Conservation (phyloP, 164 flowering plant genomes). For the Tetrastigma voinierianum region DNA sequence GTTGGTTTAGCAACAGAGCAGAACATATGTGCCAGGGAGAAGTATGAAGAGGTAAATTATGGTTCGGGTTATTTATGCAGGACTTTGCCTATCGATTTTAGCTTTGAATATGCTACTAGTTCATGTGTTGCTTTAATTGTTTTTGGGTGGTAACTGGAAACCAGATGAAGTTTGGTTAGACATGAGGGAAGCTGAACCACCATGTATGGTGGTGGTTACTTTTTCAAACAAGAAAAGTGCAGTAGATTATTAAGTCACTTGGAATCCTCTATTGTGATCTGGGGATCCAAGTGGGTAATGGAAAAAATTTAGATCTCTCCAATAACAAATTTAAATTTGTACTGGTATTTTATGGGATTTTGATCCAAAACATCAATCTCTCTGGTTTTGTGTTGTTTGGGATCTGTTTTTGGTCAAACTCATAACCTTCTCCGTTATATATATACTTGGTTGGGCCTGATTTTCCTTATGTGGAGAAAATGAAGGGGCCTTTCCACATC, state of each 20-base stretch:
- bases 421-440: too few relatives aligned
- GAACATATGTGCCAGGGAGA: constrained; percentile 47
- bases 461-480: too few relatives aligned
- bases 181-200: background rate
- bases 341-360: too few relatives aligned
- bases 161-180: background rate
- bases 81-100: background rate
- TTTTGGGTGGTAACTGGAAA: background rate
- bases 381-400: too few relatives aligned
- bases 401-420: too few relatives aligned
- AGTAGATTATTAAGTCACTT: too few relatives aligned
- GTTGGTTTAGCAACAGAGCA: constrained; percentile 63
- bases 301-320: background rate
- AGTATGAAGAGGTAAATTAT: constrained; percentile 61
- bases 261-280: background rate
- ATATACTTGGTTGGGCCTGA: too few relatives aligned
- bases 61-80: background rate
- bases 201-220: too few relatives aligned
- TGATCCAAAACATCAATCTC: too few relatives aligned
- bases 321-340: too few relatives aligned
- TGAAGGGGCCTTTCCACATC: too few relatives aligned
- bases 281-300: background rate
- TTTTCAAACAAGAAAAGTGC: too few relatives aligned
- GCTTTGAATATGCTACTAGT: background rate
- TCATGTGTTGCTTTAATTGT: background rate